Evolutionary conservation across 805 yeast species (phyloP).

Genomic region (Saturnispora diversa): DNA sequence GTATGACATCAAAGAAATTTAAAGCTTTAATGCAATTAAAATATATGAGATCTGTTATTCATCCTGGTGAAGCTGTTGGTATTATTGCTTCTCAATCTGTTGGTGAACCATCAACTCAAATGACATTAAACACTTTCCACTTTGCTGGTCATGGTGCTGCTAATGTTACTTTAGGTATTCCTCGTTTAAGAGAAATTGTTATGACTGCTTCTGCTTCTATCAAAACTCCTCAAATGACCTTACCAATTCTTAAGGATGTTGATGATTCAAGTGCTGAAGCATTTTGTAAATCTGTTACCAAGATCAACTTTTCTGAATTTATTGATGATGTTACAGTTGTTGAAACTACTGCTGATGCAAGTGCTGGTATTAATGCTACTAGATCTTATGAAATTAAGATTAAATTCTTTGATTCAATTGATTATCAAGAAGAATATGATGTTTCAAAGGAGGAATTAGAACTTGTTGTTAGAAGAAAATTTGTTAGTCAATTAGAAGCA

Average conservation of each 20-base stretch:
- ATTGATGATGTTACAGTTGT: constrained; percentile 78
- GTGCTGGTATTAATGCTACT: constrained; percentile 32
- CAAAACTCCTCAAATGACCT: constrained; percentile 97
- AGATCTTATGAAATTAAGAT: constrained; percentile 72
- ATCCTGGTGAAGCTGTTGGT: constrained; percentile 98
- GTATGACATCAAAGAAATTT: constrained; percentile 71
- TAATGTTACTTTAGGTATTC: constrained; percentile 97
- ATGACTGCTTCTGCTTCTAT: constrained; percentile 97
- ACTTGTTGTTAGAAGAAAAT: constrained; percentile 51
- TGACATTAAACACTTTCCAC: constrained; percentile 95
- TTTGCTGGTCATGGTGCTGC: constrained; percentile 99
- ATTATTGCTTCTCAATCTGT: constrained; percentile 96
- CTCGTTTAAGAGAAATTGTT: constrained; percentile 98
- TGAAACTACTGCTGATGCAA: constrained; percentile 69
- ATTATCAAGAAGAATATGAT: constrained; percentile 84
- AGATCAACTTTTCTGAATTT: constrained; percentile 79
- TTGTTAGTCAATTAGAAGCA: constrained; percentile 62
- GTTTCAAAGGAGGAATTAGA: constrained; percentile 75
- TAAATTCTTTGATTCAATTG: constrained; percentile 64
- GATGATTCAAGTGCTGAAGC: constrained; percentile 82
- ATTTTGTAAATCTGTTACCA: constrained; percentile 84
- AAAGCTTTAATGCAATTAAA: constrained; percentile 96
- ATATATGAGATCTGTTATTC: constrained; percentile 89
- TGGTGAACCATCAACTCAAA: constrained; percentile 99
- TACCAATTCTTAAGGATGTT: constrained; percentile 77